phyloP scores from a whole-genome alignment of 495 filamentous ascomycete species.

The Glutinoglossum americanum region DNA sequence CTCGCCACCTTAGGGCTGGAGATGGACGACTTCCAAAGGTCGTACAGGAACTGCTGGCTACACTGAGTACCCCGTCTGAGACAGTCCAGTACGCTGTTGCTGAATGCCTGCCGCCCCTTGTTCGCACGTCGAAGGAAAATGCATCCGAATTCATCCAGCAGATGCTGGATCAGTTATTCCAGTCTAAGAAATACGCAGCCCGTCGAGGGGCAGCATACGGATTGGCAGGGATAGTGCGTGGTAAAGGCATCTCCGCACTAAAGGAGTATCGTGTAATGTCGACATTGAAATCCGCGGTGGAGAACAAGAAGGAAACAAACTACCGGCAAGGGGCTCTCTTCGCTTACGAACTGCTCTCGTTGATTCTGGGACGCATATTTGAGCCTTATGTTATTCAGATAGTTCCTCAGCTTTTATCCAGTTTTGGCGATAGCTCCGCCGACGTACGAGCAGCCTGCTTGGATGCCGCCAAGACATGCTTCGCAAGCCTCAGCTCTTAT shows the following conservation, averaged over 20 bases:
- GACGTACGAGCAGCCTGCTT: constrained; percentile 85
- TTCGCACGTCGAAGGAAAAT: constrained; percentile 56
- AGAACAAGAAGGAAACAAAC: constrained; percentile 81
- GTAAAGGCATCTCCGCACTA: constrained; percentile 61
- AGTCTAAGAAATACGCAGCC: constrained; percentile 72
- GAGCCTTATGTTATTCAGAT: constrained; percentile 94
- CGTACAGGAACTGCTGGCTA: constrained; percentile 59
- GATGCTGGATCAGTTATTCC: constrained; percentile 55
- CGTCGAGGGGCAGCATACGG: constrained; percentile 89
- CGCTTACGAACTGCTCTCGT: constrained; percentile 74
- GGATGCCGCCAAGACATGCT: constrained; percentile 84
- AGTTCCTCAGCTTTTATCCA: constrained; percentile 68
- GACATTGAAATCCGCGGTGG: constrained; percentile 49
- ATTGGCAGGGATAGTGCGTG: constrained; percentile 71
- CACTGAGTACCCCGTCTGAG: constrained; percentile 87
- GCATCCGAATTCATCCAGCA: constrained; percentile 59
- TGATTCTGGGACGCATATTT: constrained; percentile 66
- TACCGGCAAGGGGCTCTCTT: constrained; percentile 75
- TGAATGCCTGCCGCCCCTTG: constrained; percentile 74
- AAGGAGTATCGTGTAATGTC: constrained; percentile 72
- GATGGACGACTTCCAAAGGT: constrained; percentile 72
- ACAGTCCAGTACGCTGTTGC: constrained; percentile 91
- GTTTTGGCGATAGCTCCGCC: constrained; percentile 71
- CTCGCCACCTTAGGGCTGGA: constrained; percentile 61
- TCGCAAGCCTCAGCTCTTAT: constrained; percentile 78